Evolutionary conservation across 23 red algal genomes (phyloP).

Genomic region (Pyropia yezoensis): DNA sequence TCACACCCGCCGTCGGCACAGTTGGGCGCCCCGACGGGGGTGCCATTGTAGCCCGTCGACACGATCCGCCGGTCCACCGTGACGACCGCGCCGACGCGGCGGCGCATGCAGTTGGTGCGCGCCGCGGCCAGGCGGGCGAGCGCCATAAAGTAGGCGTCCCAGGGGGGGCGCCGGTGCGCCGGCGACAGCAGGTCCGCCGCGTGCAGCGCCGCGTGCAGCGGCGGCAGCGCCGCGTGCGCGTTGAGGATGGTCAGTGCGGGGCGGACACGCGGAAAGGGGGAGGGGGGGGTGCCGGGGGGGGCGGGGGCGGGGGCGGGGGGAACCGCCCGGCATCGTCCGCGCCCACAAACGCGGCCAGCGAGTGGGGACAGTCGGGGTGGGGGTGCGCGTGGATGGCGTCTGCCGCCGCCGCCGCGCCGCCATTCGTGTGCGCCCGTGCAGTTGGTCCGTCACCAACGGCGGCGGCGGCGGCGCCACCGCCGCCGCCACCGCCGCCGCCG

Average conservation of each 20-base stretch:
- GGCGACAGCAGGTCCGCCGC: constrained; percentile 29
- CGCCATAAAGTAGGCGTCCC: constrained; percentile 95
- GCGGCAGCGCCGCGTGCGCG: neutral
- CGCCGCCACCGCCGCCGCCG: neutral
- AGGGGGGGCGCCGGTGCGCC: constrained; percentile 59
- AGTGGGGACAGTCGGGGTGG: neutral
- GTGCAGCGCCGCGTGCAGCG: constrained; percentile 6
- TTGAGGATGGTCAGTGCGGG: constrained; percentile 26
- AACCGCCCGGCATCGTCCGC: constrained; percentile 1
- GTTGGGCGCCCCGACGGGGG: constrained; percentile 59
- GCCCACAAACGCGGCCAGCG: constrained; percentile 9
- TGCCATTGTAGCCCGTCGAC: constrained; percentile 98
- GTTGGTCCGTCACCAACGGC: neutral
- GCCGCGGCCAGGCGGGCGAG: constrained; percentile 71
- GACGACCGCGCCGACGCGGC: constrained; percentile 87
- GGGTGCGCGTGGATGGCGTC: neutral
- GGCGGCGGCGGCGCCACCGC: neutral
- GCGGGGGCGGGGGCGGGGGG: neutral
- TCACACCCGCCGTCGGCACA: constrained; percentile 86
- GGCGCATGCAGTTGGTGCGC: constrained; percentile 95
- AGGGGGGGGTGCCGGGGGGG: neutral
- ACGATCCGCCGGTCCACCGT: constrained; percentile 69
- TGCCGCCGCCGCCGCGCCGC: too few species aligned
- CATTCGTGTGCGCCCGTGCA: neutral
- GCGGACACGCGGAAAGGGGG: neutral